Evolutionary conservation across 2,329 filamentous ascomycete species (phyloP).

Genomic region (Chalaropsis thielavioides): DNA sequence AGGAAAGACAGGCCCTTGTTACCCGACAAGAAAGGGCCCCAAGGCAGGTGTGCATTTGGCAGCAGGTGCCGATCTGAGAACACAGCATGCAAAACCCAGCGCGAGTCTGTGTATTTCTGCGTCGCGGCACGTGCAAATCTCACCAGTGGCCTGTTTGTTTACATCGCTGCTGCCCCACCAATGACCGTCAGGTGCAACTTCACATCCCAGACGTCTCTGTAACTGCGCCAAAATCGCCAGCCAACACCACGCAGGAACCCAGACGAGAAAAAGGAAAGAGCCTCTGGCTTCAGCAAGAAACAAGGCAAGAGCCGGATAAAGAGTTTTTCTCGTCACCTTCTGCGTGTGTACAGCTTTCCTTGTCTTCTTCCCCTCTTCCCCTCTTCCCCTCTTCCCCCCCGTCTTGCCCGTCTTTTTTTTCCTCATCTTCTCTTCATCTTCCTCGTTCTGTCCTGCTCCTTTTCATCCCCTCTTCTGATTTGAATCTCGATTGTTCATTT

Average conservation of each 20-base stretch:
- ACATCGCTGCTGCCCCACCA: constrained; percentile 6
- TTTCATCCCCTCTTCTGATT: neutral
- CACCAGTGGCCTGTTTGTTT: constrained; percentile 7
- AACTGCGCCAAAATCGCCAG: constrained; percentile 5
- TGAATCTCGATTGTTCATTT: neutral
- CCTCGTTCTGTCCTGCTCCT: neutral
- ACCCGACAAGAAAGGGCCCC: neutral
- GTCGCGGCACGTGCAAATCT: neutral
- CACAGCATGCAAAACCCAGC: neutral
- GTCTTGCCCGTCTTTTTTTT: neutral
- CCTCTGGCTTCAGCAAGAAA: neutral
- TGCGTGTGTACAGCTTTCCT: neutral
- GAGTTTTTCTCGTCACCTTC: neutral
- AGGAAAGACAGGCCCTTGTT: neutral
- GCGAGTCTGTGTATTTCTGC: neutral
- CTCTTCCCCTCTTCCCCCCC: constrained; percentile 5
- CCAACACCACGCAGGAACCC: neutral
- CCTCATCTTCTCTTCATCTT: neutral
- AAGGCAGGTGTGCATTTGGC: neutral
- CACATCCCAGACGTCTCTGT: neutral
- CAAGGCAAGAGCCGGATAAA: neutral
- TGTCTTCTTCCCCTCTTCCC: neutral
- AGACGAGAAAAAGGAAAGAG: constrained; percentile 2
- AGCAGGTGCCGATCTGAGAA: neutral
- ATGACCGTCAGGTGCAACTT: neutral